Percentiles rank a stretch among this genome's conserved stretches.
Evolutionary conservation across 2,329 filamentous ascomycete genomes (phyloP).

Genomic region (Cryphonectria naterciae): DNA sequence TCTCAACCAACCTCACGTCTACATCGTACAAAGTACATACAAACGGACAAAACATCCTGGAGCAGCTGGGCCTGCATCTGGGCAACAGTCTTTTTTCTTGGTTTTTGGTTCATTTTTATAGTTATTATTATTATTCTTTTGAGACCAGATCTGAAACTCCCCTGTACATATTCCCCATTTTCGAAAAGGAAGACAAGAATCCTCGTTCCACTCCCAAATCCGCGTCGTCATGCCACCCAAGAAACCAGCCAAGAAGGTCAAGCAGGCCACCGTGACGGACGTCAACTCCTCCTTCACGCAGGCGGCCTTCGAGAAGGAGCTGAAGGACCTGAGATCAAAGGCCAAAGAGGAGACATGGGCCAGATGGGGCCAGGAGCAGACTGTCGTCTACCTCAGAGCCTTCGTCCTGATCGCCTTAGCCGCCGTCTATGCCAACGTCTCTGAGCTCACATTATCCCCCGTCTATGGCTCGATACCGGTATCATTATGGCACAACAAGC

Average conservation of each 20-base stretch:
- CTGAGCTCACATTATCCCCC: conserved; percentile 77
- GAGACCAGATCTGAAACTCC: not conserved
- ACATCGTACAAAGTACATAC: not conserved
- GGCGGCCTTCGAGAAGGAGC: conserved; percentile 59
- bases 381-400: conserved; percentile 46
- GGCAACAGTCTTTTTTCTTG: not conserved
- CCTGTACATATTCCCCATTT: not conserved
- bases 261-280: conserved; percentile 32
- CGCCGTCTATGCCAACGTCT: conserved; percentile 70
- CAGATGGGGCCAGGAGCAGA: conserved; percentile 43
- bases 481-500: conserved; percentile 69
- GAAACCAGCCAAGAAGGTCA: conserved; percentile 33
- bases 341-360: conserved; percentile 41
- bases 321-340: conserved; percentile 54
- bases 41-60: not conserved
- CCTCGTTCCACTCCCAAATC: not conserved
- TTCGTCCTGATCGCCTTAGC: conserved; percentile 57
- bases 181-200: too few relatives aligned
- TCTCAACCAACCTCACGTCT: conserved; percentile 1
- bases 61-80: conserved; percentile 22
- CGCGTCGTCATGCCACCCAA: conserved; percentile 37
- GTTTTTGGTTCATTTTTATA: not conserved
- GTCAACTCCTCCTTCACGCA: conserved; percentile 48
- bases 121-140: not conserved
- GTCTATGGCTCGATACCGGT: conserved; percentile 87